Evolutionary conservation across 31 red algal genomes (phyloP).

Genomic region (Pterothamnion heteromorphum): DNA sequence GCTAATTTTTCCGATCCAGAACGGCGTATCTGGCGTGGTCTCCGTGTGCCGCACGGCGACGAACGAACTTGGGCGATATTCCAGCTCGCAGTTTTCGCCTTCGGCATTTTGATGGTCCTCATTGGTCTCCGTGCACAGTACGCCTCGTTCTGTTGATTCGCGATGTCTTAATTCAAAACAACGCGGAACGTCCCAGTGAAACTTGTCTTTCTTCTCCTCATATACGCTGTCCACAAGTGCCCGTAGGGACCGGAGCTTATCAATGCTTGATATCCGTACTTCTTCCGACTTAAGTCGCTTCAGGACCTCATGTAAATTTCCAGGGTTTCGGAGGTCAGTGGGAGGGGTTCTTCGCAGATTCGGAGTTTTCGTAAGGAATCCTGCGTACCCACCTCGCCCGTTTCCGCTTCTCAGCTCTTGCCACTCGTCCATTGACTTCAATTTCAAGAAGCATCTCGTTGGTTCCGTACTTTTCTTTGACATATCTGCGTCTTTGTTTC

Average conservation of each 20-base stretch:
- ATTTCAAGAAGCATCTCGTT: neutral
- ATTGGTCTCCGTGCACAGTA: neutral
- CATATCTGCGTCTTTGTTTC: neutral
- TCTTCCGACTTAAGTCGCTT: neutral
- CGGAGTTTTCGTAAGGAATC: conserved; percentile 7
- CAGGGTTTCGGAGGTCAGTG: neutral
- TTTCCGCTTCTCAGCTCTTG: neutral
- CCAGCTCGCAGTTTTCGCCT: neutral
- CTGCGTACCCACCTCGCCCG: neutral
- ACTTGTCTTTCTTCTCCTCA: neutral
- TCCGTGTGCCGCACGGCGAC: neutral
- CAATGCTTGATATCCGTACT: neutral
- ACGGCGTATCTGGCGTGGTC: neutral
- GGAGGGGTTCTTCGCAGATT: neutral
- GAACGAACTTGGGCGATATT: neutral
- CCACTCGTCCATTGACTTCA: neutral
- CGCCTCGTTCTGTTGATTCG: neutral
- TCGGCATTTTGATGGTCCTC: neutral
- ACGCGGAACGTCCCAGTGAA: neutral
- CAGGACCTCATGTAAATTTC: neutral
- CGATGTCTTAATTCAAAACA: neutral
- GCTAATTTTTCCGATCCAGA: conserved; percentile 24
- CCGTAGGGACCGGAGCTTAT: neutral
- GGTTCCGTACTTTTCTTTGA: neutral
- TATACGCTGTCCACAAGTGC: neutral